A percentile compares a stretch with the other conserved stretches of the same genome.
phyloP scores from a whole-genome alignment of 1,284 basidiomycete genomes.

The Ustilago loliicola region DNA sequence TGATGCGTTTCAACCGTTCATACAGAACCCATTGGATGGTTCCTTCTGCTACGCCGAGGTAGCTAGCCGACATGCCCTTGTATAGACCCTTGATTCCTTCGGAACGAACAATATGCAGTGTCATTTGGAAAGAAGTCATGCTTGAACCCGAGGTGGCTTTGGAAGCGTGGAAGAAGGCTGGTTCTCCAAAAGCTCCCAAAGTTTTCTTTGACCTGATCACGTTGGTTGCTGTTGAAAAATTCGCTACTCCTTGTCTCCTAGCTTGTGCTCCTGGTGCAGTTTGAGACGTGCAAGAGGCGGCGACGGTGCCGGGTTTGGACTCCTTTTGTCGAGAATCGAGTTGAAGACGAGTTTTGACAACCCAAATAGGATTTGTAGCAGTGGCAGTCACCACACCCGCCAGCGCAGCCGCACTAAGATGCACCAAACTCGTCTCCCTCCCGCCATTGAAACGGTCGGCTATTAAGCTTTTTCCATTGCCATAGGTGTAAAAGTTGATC shows the following conservation, averaged over 20 bases:
- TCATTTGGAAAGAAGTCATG: slow-evolving; percentile 76
- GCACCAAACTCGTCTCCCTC: slow-evolving; percentile 85
- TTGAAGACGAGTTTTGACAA: slow-evolving; percentile 95
- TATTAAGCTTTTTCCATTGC: slow-evolving; percentile 92
- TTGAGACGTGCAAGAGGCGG: not conserved
- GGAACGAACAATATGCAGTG: slow-evolving; percentile 80
- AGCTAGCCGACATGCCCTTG: slow-evolving; percentile 92
- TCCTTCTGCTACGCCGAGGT: slow-evolving; percentile 94
- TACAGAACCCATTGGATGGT: slow-evolving; percentile 99
- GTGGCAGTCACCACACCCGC: slow-evolving; percentile 87
- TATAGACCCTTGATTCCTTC: slow-evolving; percentile 93
- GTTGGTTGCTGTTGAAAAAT: slow-evolving; percentile 25
- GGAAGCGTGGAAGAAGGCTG: slow-evolving; percentile 54
- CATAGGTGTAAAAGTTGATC: slow-evolving; percentile 98
- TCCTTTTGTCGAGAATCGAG: slow-evolving; percentile 72
- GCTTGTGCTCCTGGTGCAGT: not conserved
- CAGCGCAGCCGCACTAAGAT: slow-evolving; percentile 85
- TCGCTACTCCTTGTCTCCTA: slow-evolving; percentile 2
- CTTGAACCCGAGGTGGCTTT: slow-evolving; percentile 61
- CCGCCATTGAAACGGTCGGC: slow-evolving; percentile 85
- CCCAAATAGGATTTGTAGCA: slow-evolving; percentile 97
- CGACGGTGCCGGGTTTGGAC: not conserved
- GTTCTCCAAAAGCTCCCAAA: slow-evolving; percentile 40
- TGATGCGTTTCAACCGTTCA: slow-evolving; percentile 82
- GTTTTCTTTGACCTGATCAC: slow-evolving; percentile 22